These are phyloP conservation scores for Sinapis alba DNA, from an alignment of 441 rosid species.

Conservation along the genomic window DNA sequence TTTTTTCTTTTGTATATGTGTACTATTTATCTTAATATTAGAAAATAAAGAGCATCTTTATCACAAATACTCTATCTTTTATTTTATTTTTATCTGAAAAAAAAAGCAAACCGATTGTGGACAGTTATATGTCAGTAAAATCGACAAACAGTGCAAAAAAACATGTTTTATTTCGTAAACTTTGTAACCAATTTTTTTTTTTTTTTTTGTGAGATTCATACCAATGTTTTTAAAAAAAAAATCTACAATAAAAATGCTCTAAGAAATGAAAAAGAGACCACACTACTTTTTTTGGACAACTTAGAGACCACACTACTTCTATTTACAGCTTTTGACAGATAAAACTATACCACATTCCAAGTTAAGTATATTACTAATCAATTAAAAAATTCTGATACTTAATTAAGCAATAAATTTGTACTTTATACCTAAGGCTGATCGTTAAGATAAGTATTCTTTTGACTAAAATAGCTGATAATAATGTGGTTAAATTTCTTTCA, in stretches of 20 bases:
- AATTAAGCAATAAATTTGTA: neutral
- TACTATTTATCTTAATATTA: neutral
- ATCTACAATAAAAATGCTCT: too few relatives aligned
- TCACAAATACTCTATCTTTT: too few relatives aligned
- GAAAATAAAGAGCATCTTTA: too few relatives aligned
- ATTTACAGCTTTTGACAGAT: slow-evolving; percentile 8
- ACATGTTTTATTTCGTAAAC: too few relatives aligned
- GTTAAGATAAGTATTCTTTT: neutral
- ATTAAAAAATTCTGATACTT: neutral
- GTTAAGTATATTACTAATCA: neutral
- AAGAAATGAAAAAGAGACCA: neutral
- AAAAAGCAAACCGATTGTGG: too few relatives aligned
- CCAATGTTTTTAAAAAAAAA: too few relatives aligned
- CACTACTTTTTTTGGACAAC: neutral
- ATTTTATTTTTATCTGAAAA: too few relatives aligned
- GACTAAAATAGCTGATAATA: neutral
- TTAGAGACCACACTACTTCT: neutral
- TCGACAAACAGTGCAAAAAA: too few relatives aligned
- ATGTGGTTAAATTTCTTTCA: neutral
- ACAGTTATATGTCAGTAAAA: too few relatives aligned
- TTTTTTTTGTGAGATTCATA: too few relatives aligned
- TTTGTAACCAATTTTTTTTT: too few relatives aligned
- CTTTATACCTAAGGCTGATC: neutral
- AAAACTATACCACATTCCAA: slow-evolving; percentile 5
- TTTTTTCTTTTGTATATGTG: slow-evolving; percentile 13